A percentile compares a stretch with the other conserved stretches of the same genome.
Conservation (phyloP, 768 basidiomycete genomes). For the Candolleomyces aberdarensis region DNA sequence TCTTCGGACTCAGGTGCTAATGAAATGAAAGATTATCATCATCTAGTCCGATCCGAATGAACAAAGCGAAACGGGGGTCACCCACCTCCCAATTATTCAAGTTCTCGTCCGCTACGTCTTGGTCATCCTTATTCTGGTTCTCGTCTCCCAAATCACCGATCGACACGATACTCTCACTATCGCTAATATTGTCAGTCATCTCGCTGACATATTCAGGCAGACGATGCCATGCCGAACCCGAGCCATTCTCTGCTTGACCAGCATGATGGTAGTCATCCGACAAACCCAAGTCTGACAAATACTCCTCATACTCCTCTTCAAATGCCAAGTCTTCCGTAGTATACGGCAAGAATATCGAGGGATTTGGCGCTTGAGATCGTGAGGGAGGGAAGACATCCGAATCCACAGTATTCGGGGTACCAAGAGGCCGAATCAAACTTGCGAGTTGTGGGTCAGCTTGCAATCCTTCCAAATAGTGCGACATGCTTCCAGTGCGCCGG, state of each 20-base stretch:
- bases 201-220: conserved; percentile 75
- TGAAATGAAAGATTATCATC: conserved; percentile 4
- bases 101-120: conserved; percentile 72
- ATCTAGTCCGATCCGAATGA: conserved; percentile 2
- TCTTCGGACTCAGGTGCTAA: conserved; percentile 95
- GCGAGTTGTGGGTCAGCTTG: conserved; percentile 74
- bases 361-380: conserved; percentile 81
- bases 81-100: conserved; percentile 95
- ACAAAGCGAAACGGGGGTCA: not conserved
- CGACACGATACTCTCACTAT: conserved; percentile 89
- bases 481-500: conserved; percentile 79
- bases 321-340: conserved; percentile 93
- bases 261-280: conserved; percentile 52
- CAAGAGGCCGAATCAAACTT: conserved; percentile 68
- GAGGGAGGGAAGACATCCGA: conserved; percentile 95
- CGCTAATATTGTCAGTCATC: conserved; percentile 86
- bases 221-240: conserved; percentile 73
- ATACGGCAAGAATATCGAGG: conserved; percentile 83
- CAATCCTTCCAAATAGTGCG: conserved; percentile 75
- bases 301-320: conserved; percentile 96
- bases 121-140: conserved; percentile 57
- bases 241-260: conserved; percentile 28
- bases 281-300: conserved; percentile 83
- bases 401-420: conserved; percentile 76
- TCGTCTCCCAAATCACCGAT: conserved; percentile 89